Conservation (phyloP, 352 stramenopile genomes). For the Thalassiosira ordinaria region DNA sequence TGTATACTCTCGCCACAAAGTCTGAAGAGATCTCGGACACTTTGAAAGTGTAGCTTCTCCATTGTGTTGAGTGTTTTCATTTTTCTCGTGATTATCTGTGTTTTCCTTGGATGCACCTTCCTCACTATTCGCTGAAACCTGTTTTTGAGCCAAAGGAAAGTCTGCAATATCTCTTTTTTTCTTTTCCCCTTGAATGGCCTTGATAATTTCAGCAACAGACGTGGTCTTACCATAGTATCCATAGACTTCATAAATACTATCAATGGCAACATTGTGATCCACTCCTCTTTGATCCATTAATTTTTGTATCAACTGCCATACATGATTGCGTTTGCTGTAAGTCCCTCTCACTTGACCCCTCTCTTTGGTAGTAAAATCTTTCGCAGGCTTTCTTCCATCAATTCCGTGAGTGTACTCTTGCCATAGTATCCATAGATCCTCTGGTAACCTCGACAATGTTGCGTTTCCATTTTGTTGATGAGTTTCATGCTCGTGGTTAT, state of each 20-base stretch:
- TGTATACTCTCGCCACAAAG: background rate
- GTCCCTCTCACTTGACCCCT: background rate
- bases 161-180: too few species aligned
- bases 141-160: background rate
- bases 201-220: slow-evolving; percentile 6
- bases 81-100: too few species aligned
- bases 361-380: background rate
- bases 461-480: background rate
- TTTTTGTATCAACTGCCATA: background rate
- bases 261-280: background rate
- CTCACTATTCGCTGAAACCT: too few species aligned
- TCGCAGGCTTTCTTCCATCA: background rate
- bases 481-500: too few species aligned
- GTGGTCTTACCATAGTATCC: background rate
- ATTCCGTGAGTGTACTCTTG: background rate
- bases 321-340: background rate
- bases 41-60: background rate
- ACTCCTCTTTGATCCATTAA: background rate
- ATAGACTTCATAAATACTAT: background rate
- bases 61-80: background rate
- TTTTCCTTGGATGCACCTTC: too few species aligned
- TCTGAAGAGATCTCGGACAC: background rate
- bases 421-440: background rate
- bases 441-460: background rate
- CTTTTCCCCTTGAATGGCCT: background rate